Base-by-base conservation (phyloP, 2,329 filamentous ascomycete genomes). In the Arthrobotrys conoides region DNA sequence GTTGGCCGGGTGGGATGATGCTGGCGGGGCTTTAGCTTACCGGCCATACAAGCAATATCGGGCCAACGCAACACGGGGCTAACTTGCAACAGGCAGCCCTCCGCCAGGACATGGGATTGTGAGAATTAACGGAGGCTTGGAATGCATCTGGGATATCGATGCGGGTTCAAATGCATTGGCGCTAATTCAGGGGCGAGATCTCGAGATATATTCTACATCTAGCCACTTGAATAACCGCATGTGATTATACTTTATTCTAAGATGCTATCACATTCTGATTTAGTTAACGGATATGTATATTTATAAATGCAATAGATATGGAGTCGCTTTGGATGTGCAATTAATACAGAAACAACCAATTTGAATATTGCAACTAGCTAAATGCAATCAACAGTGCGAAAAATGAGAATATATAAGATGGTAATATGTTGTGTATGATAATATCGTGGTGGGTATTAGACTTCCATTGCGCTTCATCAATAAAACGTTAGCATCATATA, bases 61-160 rank as follows among this genome's bases (percentile, higher is more conserved):
- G 51, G 36, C 63, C 63, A 73, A 73, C 70, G 51, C 70, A 73
- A 73, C 70, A 51, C 70, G 48, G 57, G 33, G 53, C 70, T 41
- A 55, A 61, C 38, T 30, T 61, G 38, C 66, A 61, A 70, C 48
- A 70, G 53, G n/a, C 41, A 70, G 53, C 38, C 41, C 36, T 61
- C 57, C 57, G 57, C 57, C 20, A 24, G 57, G 57, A 14, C 8
- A 49, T 65, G 61, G 22, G 12, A 53, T 44, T 38, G 41, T 44
- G 66, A 57, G 8, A 16, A 30, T 30, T 30, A 30, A 48, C 33
- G 33, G 48, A 57, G 18, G 57, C 36, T 61, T 27, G 57, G 33
- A 61, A 61, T 41, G n/a, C n/a, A n/a, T n/a, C n/a, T n/a, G 36
- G 57, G 57, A 61, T 44, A 44, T 18, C 20, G 18, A 61, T 61